Evolutionary conservation across 345 rosid genomes (phyloP).

Genomic region (Euphorbia lathyris): DNA sequence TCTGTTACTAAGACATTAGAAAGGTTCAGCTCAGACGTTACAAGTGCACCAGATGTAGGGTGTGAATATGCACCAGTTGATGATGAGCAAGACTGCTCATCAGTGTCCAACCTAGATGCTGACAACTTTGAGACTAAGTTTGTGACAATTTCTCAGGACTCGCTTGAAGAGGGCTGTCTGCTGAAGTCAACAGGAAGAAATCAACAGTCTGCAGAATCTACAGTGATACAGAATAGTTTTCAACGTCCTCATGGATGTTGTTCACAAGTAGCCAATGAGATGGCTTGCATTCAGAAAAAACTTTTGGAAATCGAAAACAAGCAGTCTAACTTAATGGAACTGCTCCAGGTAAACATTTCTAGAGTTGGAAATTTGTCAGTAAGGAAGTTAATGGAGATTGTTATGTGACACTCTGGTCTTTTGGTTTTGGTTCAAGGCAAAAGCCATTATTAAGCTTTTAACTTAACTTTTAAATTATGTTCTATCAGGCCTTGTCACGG

Average conservation of each 20-base stretch:
- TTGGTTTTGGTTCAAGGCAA: not conserved
- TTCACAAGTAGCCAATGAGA: slow-evolving; percentile 55
- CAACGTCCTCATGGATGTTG: slow-evolving; percentile 52
- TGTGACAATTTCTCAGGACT: slow-evolving; percentile 45
- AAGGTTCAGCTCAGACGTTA: slow-evolving; percentile 36
- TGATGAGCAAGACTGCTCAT: slow-evolving; percentile 60
- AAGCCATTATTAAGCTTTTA: not conserved
- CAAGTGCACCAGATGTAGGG: slow-evolving; percentile 40
- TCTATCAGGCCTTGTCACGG: too few species aligned
- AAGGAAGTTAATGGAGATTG: not conserved
- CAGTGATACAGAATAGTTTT: slow-evolving; percentile 59
- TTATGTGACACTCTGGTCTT: not conserved
- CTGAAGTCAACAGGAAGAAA: slow-evolving; percentile 38
- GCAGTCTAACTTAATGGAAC: slow-evolving; percentile 66
- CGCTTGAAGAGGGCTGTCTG: slow-evolving; percentile 35
- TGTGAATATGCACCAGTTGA: slow-evolving; percentile 57
- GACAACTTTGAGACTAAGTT: slow-evolving; percentile 52
- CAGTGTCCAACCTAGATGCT: slow-evolving; percentile 43
- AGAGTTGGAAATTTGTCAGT: slow-evolving; percentile 1
- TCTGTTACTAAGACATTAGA: slow-evolving; percentile 58
- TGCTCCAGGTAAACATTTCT: slow-evolving; percentile 61
- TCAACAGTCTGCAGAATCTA: slow-evolving; percentile 55
- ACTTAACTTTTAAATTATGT: not conserved
- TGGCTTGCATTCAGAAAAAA: slow-evolving; percentile 69
- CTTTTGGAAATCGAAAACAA: slow-evolving; percentile 73